A percentile compares a stretch with the other conserved stretches of the same genome.
Evolutionary conservation across 345 rosid species (phyloP).

Genomic region (Cardamine resedifolia): DNA sequence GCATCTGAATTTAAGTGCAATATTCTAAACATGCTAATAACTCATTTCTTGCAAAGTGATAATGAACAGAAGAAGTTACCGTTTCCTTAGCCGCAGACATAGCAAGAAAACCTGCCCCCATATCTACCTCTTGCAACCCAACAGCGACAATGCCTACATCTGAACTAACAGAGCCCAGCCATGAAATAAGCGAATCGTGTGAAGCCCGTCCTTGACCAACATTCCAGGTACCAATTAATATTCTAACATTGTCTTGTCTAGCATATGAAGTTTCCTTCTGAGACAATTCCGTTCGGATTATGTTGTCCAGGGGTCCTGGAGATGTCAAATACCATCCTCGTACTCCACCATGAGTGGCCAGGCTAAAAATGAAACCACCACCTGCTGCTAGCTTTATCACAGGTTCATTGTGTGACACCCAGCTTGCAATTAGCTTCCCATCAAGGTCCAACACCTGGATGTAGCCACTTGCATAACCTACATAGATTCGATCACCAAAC

Average conservation of each 20-base stretch:
- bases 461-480: constrained; percentile 78
- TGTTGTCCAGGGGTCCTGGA: constrained; percentile 78
- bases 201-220: constrained; percentile 97
- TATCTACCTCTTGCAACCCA: constrained; percentile 96
- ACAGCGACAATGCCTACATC: constrained; percentile 90
- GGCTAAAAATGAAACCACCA: constrained; percentile 62
- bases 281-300: constrained; percentile 64
- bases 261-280: constrained; percentile 57
- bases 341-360: constrained; percentile 95
- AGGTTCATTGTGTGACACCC: constrained; percentile 85
- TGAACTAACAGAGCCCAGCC: constrained; percentile 79
- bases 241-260: constrained; percentile 55
- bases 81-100: constrained; percentile 99
- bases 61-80: constrained; percentile 40
- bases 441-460: constrained; percentile 82
- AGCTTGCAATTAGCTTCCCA: constrained; percentile 75
- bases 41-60: background rate
- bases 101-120: constrained; percentile 99
- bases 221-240: constrained; percentile 92
- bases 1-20: background rate
- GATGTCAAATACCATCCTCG: constrained; percentile 89
- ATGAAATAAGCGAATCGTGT: constrained; percentile 69
- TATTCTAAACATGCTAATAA: background rate
- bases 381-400: constrained; percentile 81
- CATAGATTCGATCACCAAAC: constrained; percentile 58